phyloP scores from a whole-genome alignment of 2,329 filamentous ascomycete species.

The Xylaria sp. region DNA sequence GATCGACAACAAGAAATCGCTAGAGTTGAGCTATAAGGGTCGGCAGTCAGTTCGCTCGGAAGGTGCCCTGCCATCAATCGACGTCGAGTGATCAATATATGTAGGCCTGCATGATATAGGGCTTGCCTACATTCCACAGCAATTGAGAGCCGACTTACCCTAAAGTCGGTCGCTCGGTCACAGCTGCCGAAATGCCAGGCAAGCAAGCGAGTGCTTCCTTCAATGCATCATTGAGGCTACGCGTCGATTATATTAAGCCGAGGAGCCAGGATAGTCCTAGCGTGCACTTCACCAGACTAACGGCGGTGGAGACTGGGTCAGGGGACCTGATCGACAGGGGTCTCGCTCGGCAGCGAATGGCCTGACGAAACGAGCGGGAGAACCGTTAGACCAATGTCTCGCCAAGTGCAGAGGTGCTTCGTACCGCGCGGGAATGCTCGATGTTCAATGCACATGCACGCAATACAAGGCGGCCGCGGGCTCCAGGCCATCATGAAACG shows the following conservation, averaged over 20 bases:
- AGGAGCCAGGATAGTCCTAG: constrained; percentile 19
- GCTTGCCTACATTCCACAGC: background rate
- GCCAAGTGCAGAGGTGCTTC: constrained; percentile 25
- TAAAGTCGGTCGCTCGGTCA: background rate
- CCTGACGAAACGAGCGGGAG: constrained; percentile 31
- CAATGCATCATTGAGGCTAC: constrained; percentile 10
- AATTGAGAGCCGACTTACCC: constrained; percentile 8
- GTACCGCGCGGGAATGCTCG: constrained; percentile 26
- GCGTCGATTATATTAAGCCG: constrained; percentile 33
- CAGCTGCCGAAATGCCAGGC: background rate
- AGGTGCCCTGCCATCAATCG: background rate
- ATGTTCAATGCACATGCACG: constrained; percentile 33
- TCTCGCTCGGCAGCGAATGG: constrained; percentile 28
- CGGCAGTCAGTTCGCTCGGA: background rate
- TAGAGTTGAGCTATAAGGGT: background rate
- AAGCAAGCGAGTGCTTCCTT: constrained; percentile 9
- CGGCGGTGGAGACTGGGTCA: constrained; percentile 19
- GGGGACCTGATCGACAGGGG: constrained; percentile 37
- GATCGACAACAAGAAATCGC: constrained; percentile 25
- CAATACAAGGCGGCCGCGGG: constrained; percentile 27
- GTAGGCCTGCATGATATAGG: background rate
- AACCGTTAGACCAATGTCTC: constrained; percentile 33
- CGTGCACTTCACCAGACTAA: background rate
- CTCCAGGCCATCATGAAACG: constrained; percentile 27
- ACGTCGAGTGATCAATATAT: background rate